A percentile compares a stretch with the other conserved stretches of the same genome.
phyloP scores from a whole-genome alignment of 2,329 filamentous ascomycete species.

The Fusarium floridanum region DNA sequence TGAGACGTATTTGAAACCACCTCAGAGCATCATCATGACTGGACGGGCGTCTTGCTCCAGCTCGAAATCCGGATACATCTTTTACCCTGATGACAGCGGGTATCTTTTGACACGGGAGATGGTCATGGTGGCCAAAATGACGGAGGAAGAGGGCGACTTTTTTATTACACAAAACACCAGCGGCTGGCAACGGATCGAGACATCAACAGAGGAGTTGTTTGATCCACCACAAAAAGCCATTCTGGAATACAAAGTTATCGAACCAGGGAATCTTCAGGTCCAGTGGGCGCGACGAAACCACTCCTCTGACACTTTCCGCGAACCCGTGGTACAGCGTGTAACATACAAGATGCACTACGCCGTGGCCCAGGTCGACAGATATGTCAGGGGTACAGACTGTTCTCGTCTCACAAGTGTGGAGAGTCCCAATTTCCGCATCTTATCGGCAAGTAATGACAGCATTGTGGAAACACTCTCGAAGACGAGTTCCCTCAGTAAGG shows the following conservation, averaged over 20 bases:
- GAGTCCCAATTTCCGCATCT: not conserved
- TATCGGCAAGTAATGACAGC: not conserved
- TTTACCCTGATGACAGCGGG: not conserved
- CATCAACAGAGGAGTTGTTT: not conserved
- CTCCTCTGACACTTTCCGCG: not conserved
- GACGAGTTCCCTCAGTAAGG: not conserved
- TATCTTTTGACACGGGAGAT: not conserved
- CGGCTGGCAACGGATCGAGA: not conserved
- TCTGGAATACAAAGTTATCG: not conserved
- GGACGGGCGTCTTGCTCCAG: not conserved
- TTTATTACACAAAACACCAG: not conserved
- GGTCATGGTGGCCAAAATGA: not conserved
- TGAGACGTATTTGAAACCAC: not conserved
- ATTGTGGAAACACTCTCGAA: not conserved
- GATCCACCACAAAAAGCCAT: not conserved
- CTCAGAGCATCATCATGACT: not conserved
- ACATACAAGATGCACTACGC: constrained; percentile 12
- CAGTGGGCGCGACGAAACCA: not conserved
- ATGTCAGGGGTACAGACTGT: not conserved
- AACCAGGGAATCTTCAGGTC: not conserved
- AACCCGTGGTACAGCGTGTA: constrained; percentile 1
- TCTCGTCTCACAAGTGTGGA: not conserved
- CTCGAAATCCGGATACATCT: not conserved
- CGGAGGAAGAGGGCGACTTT: not conserved
- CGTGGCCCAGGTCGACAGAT: constrained; percentile 6